Percentiles rank a stretch among this genome's conserved stretches.
phyloP scores from a whole-genome alignment of 495 filamentous ascomycete genomes.

The Corynascus novoguineensis region DNA sequence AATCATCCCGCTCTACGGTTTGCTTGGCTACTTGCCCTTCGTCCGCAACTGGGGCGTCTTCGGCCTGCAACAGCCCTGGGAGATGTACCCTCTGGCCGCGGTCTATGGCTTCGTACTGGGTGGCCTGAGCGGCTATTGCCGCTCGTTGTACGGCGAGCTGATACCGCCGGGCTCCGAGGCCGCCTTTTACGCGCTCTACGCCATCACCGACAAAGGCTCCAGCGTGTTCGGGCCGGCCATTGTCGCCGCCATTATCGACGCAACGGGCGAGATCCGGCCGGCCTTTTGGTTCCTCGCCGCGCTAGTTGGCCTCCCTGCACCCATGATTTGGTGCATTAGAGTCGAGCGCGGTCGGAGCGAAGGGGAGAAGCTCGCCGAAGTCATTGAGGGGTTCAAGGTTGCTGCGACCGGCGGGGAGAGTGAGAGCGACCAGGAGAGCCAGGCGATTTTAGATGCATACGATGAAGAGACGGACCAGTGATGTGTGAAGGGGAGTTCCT shows the following conservation, averaged over 20 bases:
- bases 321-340: slow-evolving; percentile 78
- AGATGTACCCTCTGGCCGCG: slow-evolving; percentile 90
- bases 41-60: slow-evolving; percentile 67
- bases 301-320: slow-evolving; percentile 74
- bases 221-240: slow-evolving; percentile 92
- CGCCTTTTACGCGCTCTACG: slow-evolving; percentile 93
- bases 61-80: slow-evolving; percentile 88
- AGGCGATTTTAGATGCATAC: slow-evolving; percentile 33
- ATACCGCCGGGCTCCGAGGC: slow-evolving; percentile 92
- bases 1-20: slow-evolving; percentile 83
- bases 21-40: slow-evolving; percentile 82
- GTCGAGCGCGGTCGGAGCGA: slow-evolving; percentile 84
- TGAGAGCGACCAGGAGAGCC: slow-evolving; percentile 29
- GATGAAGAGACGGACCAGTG: slow-evolving; percentile 27
- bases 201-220: slow-evolving; percentile 95
- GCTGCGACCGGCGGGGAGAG: slow-evolving; percentile 12
- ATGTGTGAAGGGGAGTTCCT: slow-evolving; percentile 3
- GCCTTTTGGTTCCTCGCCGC: slow-evolving; percentile 89
- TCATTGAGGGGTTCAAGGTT: slow-evolving; percentile 55
- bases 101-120: slow-evolving; percentile 93
- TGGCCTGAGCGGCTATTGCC: slow-evolving; percentile 88
- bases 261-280: slow-evolving; percentile 81
- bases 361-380: slow-evolving; percentile 61
- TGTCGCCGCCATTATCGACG: slow-evolving; percentile 86
- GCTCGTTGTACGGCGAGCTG: slow-evolving; percentile 85